A percentile compares a stretch with the other conserved stretches of the same genome.
These are phyloP conservation scores for Talaromyces thailandensis DNA, from an alignment of 495 filamentous ascomycete genomes.

Conservation along the genomic window DNA sequence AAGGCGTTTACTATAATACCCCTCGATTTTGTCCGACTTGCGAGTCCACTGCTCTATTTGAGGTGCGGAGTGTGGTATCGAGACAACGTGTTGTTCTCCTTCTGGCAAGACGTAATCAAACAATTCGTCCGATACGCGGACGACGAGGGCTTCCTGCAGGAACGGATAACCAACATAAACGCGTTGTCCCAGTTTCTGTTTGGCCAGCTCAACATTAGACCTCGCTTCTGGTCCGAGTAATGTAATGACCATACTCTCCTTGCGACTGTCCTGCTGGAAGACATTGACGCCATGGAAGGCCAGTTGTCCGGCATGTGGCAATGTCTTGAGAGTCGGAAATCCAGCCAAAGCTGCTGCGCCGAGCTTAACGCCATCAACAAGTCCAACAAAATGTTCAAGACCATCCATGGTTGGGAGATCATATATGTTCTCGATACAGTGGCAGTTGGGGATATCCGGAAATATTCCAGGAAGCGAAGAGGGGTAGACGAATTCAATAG, in stretches of 20 bases:
- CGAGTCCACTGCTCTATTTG: constrained; percentile 76
- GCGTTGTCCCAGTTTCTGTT: constrained; percentile 69
- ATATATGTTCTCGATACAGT: constrained; percentile 89
- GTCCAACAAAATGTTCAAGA: constrained; percentile 71
- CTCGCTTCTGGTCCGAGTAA: constrained; percentile 63
- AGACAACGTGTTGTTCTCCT: constrained; percentile 49
- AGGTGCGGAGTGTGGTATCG: constrained; percentile 61
- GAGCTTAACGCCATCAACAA: constrained; percentile 81
- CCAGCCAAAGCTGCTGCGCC: constrained; percentile 77
- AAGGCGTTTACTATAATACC: constrained; percentile 77
- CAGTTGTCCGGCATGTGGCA: constrained; percentile 69
- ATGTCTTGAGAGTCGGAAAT: constrained; percentile 79
- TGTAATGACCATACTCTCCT: constrained; percentile 92
- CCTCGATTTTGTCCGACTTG: constrained; percentile 78
- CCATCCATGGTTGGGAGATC: constrained; percentile 91
- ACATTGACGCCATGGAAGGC: constrained; percentile 89
- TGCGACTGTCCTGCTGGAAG: constrained; percentile 95
- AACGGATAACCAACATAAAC: constrained; percentile 95
- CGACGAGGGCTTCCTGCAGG: constrained; percentile 84
- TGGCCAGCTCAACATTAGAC: constrained; percentile 61
- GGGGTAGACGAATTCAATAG: constrained; percentile 69
- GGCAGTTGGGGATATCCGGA: constrained; percentile 78
- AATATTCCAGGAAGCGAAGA: constrained; percentile 86
- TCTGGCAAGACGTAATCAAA: constrained; percentile 75
- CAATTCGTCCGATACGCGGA: constrained; percentile 83